These are phyloP conservation scores for Dioszegia aurantiaca DNA, from an alignment of 768 basidiomycete species.

Conservation along the genomic window DNA sequence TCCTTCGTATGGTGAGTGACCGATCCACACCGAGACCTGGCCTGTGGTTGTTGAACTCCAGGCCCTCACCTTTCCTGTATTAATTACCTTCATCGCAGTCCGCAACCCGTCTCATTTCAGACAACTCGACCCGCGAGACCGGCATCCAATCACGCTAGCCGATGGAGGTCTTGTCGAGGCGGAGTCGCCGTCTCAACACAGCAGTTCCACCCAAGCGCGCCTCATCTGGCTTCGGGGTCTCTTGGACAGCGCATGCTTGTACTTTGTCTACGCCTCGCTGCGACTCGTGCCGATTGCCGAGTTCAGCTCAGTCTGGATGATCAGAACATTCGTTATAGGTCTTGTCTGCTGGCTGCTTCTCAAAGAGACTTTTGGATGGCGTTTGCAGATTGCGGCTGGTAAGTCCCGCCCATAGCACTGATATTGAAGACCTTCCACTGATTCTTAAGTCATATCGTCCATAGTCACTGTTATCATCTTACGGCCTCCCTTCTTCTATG, in stretches of 20 bases:
- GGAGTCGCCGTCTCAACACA: neutral
- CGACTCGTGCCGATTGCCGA: neutral
- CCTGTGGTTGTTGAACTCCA: neutral
- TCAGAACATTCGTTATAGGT: neutral
- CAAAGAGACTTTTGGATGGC: conserved; percentile 4
- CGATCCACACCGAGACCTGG: neutral
- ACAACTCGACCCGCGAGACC: neutral
- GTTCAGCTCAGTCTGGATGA: neutral
- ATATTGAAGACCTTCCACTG: too few species aligned
- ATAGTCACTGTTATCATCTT: too few species aligned
- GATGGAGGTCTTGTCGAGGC: neutral
- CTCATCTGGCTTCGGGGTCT: neutral
- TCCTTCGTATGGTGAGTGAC: neutral
- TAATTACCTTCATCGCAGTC: neutral
- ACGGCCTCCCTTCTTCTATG: too few species aligned
- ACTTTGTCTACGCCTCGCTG: neutral
- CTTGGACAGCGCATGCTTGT: neutral
- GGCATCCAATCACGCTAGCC: neutral
- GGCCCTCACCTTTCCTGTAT: neutral
- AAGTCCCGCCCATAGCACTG: too few species aligned
- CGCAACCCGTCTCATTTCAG: neutral
- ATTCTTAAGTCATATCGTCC: too few species aligned
- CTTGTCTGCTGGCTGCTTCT: conserved; percentile 2
- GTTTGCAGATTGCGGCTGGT: neutral
- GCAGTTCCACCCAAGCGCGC: neutral